Percentiles rank a stretch among this genome's conserved stretches.
These are phyloP conservation scores for Hypericum androsaemum DNA, from an alignment of 345 rosid genomes.

Conservation along the genomic window DNA sequence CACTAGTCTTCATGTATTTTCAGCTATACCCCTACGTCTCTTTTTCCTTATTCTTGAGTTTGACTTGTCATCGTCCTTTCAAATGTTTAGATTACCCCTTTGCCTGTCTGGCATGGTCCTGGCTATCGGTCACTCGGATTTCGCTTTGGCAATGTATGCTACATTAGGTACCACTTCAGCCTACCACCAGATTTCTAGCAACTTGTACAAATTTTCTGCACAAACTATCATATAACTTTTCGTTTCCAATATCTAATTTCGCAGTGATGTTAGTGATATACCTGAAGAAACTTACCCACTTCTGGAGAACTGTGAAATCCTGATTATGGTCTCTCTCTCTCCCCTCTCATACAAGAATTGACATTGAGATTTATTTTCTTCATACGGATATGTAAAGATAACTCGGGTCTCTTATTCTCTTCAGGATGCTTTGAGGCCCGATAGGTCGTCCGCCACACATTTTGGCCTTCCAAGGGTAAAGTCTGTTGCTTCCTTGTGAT, in stretches of 20 bases:
- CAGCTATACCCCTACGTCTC: neutral
- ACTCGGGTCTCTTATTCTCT: conserved; percentile 4
- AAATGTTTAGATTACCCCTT: conserved; percentile 48
- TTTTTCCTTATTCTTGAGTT: neutral
- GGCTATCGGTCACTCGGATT: conserved; percentile 84
- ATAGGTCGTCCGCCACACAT: conserved; percentile 80
- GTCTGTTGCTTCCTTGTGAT: neutral
- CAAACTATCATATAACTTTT: neutral
- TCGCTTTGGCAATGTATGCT: conserved; percentile 74
- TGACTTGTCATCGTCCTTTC: neutral
- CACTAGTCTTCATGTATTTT: too few relatives aligned
- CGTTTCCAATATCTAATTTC: conserved; percentile 8
- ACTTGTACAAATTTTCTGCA: neutral
- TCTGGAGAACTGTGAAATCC: conserved; percentile 51
- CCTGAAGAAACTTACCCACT: conserved; percentile 91
- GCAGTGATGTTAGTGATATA: conserved; percentile 84
- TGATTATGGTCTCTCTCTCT: conserved; percentile 43
- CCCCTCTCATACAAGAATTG: neutral
- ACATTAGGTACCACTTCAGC: conserved; percentile 50
- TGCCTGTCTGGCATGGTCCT: conserved; percentile 93
- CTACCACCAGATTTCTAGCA: neutral
- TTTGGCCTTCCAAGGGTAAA: conserved; percentile 88
- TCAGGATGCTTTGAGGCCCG: conserved; percentile 85
- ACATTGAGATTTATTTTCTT: neutral
- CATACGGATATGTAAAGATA: conserved; percentile 1